These are phyloP conservation scores for Tubosaeta sp. DNA, from an alignment of 768 basidiomycete species.

Conservation along the genomic window DNA sequence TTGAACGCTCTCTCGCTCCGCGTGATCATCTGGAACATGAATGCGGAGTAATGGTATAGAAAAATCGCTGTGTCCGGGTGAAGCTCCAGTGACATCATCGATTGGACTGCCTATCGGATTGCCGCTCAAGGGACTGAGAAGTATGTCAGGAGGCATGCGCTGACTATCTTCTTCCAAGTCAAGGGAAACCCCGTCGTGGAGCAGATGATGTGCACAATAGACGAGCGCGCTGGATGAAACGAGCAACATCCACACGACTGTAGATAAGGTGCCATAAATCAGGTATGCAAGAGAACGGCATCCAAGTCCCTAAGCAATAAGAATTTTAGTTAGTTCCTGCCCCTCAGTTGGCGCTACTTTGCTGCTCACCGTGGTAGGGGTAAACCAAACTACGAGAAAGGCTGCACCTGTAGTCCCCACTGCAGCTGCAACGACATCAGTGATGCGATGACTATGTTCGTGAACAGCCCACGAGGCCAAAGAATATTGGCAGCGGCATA, in stretches of 20 bases:
- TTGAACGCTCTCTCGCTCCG: neutral
- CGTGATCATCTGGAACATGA: neutral
- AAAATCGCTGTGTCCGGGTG: fast-evolving
- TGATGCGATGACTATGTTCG: slow-evolving; percentile 30
- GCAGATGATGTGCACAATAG: slow-evolving; percentile 4
- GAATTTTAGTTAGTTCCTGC: neutral
- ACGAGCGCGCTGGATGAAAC: slow-evolving; percentile 22
- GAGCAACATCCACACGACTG: slow-evolving; percentile 28
- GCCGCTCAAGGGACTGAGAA: neutral
- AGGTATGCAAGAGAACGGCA: slow-evolving; percentile 33
- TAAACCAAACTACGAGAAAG: slow-evolving; percentile 24
- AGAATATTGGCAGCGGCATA: neutral
- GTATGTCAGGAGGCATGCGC: neutral
- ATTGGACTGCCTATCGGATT: neutral
- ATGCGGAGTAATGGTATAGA: neutral
- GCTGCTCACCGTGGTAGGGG: slow-evolving; percentile 24
- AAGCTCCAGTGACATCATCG: neutral
- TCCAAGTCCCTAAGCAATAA: slow-evolving; percentile 24
- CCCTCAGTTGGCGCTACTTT: neutral
- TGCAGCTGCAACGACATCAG: slow-evolving; percentile 28
- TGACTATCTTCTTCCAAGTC: neutral
- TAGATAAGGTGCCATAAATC: slow-evolving; percentile 28
- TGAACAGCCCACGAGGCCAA: slow-evolving; percentile 23
- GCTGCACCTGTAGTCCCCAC: slow-evolving; percentile 31
- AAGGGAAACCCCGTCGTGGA: neutral